These are phyloP conservation scores for Candida oleophila DNA, from an alignment of 805 yeast species.

Conservation along the genomic window DNA sequence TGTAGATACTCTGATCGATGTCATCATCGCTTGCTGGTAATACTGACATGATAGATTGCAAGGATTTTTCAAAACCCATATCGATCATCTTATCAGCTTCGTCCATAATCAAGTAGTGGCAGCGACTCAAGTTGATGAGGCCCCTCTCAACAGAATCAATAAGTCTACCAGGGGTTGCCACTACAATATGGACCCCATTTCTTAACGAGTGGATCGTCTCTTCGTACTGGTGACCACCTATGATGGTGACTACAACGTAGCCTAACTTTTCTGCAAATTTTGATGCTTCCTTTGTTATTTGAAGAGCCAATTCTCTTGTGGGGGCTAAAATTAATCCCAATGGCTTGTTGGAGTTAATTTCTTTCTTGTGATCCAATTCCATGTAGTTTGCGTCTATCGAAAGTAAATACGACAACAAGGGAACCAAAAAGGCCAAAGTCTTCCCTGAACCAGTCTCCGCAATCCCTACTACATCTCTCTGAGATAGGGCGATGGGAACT, in stretches of 20 bases:
- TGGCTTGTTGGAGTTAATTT: slow-evolving; percentile 56
- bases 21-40: slow-evolving; percentile 45
- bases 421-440: slow-evolving; percentile 79
- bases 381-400: slow-evolving; percentile 31
- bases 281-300: slow-evolving; percentile 67
- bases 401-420: slow-evolving; percentile 57
- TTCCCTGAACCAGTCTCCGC: slow-evolving; percentile 98
- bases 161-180: slow-evolving; percentile 93
- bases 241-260: slow-evolving; percentile 59
- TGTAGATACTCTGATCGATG: slow-evolving; percentile 38
- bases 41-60: slow-evolving; percentile 54
- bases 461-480: slow-evolving; percentile 77
- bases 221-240: slow-evolving; percentile 88
- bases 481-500: slow-evolving; percentile 63
- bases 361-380: slow-evolving; percentile 42
- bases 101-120: slow-evolving; percentile 76
- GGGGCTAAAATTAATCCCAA: slow-evolving; percentile 85
- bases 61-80: slow-evolving; percentile 86
- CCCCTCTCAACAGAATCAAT: slow-evolving; percentile 75
- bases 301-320: slow-evolving; percentile 90
- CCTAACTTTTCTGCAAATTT: slow-evolving; percentile 45
- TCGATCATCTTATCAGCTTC: slow-evolving; percentile 97
- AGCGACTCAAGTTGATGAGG: slow-evolving; percentile 56
- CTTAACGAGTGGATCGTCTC: slow-evolving; percentile 61
- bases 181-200: slow-evolving; percentile 71